These are phyloP conservation scores for Ceratobasidium sp. DNA, from an alignment of 1,284 basidiomycete genomes.

Conservation along the genomic window DNA sequence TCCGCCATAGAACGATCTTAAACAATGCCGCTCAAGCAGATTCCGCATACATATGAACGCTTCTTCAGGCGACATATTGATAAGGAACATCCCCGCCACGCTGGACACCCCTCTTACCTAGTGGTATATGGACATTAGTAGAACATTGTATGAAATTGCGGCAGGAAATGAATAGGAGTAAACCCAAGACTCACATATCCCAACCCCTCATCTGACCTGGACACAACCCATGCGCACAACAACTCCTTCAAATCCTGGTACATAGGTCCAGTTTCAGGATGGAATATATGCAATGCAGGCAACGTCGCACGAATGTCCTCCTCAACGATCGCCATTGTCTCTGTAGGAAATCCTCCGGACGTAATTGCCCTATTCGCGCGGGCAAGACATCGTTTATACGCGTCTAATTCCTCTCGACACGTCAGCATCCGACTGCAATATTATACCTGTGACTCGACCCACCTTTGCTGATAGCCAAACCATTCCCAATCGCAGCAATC, in stretches of 20 bases:
- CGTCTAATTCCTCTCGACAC: constrained; percentile 63
- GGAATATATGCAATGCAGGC: constrained; percentile 90
- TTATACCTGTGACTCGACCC: constrained; percentile 48
- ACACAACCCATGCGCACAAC: constrained; percentile 90
- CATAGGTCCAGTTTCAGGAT: constrained; percentile 79
- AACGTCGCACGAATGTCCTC: constrained; percentile 83
- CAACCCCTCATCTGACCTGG: constrained; percentile 86
- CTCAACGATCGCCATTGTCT: constrained; percentile 78
- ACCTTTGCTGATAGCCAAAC: constrained; percentile 89
- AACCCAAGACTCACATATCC: constrained; percentile 69
- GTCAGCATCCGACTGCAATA: background rate
- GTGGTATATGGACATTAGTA: constrained; percentile 8
- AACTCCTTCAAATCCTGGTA: constrained; percentile 89
- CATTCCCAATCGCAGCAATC: constrained; percentile 89
- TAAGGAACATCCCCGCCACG: constrained; percentile 87
- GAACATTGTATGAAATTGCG: background rate
- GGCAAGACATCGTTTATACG: constrained; percentile 76
- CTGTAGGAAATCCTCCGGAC: constrained; percentile 76
- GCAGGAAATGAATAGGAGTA: background rate
- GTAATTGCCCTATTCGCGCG: constrained; percentile 79
- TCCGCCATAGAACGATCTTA: constrained; percentile 87
- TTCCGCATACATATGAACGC: constrained; percentile 92
- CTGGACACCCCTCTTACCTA: constrained; percentile 53
- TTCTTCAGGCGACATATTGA: constrained; percentile 83
- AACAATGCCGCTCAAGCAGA: constrained; percentile 84